Evolutionary conservation across 768 basidiomycete species (phyloP).

Genomic region (Pisolithus microcarpus): DNA sequence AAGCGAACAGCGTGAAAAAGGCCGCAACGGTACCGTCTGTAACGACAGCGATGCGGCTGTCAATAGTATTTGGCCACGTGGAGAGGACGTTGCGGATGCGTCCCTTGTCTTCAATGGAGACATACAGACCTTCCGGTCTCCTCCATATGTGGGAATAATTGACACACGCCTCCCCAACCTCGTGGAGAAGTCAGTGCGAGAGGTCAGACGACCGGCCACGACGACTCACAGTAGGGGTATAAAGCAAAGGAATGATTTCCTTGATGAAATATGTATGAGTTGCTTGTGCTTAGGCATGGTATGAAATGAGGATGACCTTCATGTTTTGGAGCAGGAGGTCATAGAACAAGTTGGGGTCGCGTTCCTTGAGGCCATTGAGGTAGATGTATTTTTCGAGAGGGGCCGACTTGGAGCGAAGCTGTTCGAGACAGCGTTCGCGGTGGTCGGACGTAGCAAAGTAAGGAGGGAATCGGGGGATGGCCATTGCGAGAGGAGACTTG

Average conservation of each 20-base stretch:
- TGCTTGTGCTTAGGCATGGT: background rate
- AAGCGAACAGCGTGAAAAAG: background rate
- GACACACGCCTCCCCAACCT: slow-evolving; percentile 67
- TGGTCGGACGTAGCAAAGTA: slow-evolving; percentile 45
- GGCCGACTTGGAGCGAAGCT: slow-evolving; percentile 49
- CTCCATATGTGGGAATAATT: slow-evolving; percentile 67
- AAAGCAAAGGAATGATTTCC: slow-evolving; percentile 62
- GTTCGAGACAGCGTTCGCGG: slow-evolving; percentile 46
- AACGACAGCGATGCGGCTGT: slow-evolving; percentile 63
- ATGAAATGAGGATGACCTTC: slow-evolving; percentile 28
- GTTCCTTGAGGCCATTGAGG: slow-evolving; percentile 54
- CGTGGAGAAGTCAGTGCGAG: background rate
- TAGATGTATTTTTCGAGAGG: slow-evolving; percentile 67
- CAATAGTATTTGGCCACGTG: slow-evolving; percentile 39
- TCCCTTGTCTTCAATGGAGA: slow-evolving; percentile 63
- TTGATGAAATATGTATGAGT: slow-evolving; percentile 6
- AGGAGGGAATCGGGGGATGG: slow-evolving; percentile 36
- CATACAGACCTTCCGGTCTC: slow-evolving; percentile 50
- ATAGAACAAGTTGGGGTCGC: slow-evolving; percentile 62
- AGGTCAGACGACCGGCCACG: slow-evolving; percentile 6
- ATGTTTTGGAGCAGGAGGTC: slow-evolving; percentile 54
- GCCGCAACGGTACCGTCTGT: slow-evolving; percentile 49
- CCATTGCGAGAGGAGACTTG: slow-evolving; percentile 19
- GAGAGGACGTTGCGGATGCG: slow-evolving; percentile 50
- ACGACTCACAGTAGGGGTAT: slow-evolving; percentile 59